Conservation (phyloP, 73 alveolate genomes). For the Paramecium biaurelia region DNA sequence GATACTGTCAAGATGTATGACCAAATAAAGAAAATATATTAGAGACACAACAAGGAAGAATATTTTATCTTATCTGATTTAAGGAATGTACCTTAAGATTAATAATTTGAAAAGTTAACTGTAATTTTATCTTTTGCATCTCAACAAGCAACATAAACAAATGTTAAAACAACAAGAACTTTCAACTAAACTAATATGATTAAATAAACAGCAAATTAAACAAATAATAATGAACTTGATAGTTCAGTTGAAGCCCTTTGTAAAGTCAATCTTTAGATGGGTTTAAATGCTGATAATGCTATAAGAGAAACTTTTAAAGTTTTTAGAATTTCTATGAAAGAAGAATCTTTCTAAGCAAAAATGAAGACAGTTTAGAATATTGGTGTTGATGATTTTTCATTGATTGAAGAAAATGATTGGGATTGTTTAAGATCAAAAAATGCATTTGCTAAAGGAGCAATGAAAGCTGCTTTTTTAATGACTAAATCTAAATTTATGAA, state of each 20-base stretch:
- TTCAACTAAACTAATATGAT: neutral
- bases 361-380: neutral
- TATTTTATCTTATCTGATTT: neutral
- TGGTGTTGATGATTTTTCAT: neutral
- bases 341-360: neutral
- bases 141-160: neutral
- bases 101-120: neutral
- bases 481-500: neutral
- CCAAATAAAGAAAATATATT: neutral
- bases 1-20: neutral
- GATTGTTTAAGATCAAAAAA: neutral
- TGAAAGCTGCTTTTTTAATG: neutral
- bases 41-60: neutral
- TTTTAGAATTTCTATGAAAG: neutral
- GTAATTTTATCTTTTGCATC: neutral
- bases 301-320: neutral
- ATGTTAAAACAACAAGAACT: neutral
- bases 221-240: neutral
- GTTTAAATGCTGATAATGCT: neutral
- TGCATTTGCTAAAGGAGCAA: neutral
- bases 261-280: neutral
- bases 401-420: neutral
- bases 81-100: neutral
- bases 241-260: neutral
- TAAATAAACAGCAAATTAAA: neutral